Conservation (phyloP, 768 basidiomycete genomes). For the Rhodotorula diobovata region DNA sequence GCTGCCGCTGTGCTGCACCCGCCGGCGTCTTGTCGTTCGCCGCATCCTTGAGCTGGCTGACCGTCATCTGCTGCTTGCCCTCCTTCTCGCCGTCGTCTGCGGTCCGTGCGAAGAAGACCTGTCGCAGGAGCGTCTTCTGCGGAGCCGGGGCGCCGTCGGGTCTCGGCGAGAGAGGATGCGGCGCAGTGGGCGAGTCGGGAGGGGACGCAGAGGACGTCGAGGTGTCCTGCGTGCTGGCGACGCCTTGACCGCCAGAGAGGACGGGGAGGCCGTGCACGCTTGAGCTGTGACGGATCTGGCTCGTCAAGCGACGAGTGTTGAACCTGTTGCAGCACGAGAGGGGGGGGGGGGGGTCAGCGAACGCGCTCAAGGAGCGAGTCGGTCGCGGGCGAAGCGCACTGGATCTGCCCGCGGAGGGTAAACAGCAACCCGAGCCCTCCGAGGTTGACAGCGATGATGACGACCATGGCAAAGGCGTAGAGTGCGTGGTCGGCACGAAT, state of each 20-base stretch:
- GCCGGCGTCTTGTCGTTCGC: neutral
- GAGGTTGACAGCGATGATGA: slow-evolving; percentile 13
- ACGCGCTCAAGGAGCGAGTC: fast-evolving
- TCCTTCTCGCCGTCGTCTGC: neutral
- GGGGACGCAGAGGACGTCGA: neutral
- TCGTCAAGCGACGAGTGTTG: slow-evolving; percentile 12
- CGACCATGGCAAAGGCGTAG: neutral
- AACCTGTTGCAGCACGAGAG: neutral
- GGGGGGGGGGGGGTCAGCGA: neutral
- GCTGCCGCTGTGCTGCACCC: neutral
- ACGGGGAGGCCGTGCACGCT: neutral
- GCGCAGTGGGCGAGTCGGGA: neutral
- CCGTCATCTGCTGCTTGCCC: neutral
- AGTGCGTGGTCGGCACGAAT: neutral
- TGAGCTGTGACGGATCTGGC: neutral
- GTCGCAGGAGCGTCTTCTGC: neutral
- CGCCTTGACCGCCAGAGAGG: neutral
- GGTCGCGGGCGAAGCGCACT: neutral
- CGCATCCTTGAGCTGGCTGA: slow-evolving; percentile 2
- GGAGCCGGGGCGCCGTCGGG: neutral
- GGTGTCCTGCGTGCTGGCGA: neutral
- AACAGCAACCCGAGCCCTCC: slow-evolving; percentile 13
- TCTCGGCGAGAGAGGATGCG: neutral
- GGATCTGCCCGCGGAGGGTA: slow-evolving; percentile 16
- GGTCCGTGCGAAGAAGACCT: slow-evolving; percentile 3